Conservation (phyloP, 2,329 filamentous ascomycete species). For the Nemania bipapillata region DNA sequence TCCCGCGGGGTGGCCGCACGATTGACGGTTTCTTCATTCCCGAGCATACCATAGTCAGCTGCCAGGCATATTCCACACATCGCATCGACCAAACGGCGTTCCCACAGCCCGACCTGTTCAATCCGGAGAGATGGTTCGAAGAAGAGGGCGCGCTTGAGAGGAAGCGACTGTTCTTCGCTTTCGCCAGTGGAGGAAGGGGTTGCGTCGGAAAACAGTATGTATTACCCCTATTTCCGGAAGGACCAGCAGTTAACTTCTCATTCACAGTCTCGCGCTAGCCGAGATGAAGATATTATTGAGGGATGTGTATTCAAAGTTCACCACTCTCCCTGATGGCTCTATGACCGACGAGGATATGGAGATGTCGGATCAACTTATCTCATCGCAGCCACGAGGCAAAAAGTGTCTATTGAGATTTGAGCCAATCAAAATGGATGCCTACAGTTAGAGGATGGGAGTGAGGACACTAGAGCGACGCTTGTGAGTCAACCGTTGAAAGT, state of each 20-base stretch:
- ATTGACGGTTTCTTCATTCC: conserved; percentile 68
- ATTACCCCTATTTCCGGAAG: neutral
- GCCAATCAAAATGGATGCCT: conserved; percentile 13
- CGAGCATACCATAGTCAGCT: conserved; percentile 66
- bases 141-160: conserved; percentile 77
- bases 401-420: conserved; percentile 66
- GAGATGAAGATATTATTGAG: conserved; percentile 75
- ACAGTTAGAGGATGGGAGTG: neutral
- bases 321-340: conserved; percentile 64
- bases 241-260: conserved; percentile 10
- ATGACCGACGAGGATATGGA: conserved; percentile 69
- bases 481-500: neutral
- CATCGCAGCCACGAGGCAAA: conserved; percentile 69
- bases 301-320: conserved; percentile 70
- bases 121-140: conserved; percentile 85
- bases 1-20: conserved; percentile 63
- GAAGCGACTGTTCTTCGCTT: conserved; percentile 71
- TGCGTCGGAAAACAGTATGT: conserved; percentile 75
- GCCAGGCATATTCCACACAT: conserved; percentile 70
- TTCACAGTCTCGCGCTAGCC: conserved; percentile 66
- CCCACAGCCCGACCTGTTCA: conserved; percentile 78
- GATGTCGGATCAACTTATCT: conserved; percentile 75
- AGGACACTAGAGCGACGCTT: neutral
- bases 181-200: conserved; percentile 72
- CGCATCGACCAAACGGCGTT: conserved; percentile 74